A percentile compares a stretch with the other conserved stretches of the same genome.
phyloP scores from a whole-genome alignment of 2,329 filamentous ascomycete genomes.

The Onygena corvina region DNA sequence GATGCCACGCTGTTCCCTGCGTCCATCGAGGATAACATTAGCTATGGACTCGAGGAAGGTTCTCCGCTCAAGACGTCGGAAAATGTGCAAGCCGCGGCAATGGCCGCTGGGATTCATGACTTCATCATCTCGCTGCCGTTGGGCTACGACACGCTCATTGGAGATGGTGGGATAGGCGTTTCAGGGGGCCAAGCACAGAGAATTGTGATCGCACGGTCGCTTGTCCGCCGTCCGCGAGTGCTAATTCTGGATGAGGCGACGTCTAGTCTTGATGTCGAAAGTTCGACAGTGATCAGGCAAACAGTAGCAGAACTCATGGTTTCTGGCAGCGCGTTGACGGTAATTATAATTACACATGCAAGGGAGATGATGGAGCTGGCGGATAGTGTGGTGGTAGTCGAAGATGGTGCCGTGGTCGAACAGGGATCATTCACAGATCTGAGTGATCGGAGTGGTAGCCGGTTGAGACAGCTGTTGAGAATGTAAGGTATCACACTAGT shows the following conservation, averaged over 20 bases:
- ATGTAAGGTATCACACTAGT: too few relatives aligned
- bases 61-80: conserved; percentile 39
- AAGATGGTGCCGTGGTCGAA: conserved; percentile 55
- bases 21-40: conserved; percentile 45
- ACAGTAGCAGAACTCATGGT: conserved; percentile 47
- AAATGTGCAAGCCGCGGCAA: conserved; percentile 44
- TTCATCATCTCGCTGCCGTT: conserved; percentile 61
- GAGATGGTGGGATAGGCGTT: conserved; percentile 60
- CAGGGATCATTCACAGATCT: conserved; percentile 59
- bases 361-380: conserved; percentile 77
- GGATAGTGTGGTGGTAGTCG: conserved; percentile 57
- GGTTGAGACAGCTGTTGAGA: conserved; percentile 33
- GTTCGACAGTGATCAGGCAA: conserved; percentile 50
- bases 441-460: conserved; percentile 32
- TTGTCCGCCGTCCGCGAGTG: conserved; percentile 58
- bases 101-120: conserved; percentile 54
- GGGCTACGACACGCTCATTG: conserved; percentile 61
- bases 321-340: conserved; percentile 42
- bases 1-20: conserved; percentile 48
- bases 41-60: conserved; percentile 55
- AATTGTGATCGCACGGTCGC: conserved; percentile 65
- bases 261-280: conserved; percentile 60
- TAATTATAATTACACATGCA: conserved; percentile 72
- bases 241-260: conserved; percentile 82
- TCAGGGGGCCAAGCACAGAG: conserved; percentile 77